phyloP scores from a whole-genome alignment of 805 yeast species.

The Ogataea neopini region DNA sequence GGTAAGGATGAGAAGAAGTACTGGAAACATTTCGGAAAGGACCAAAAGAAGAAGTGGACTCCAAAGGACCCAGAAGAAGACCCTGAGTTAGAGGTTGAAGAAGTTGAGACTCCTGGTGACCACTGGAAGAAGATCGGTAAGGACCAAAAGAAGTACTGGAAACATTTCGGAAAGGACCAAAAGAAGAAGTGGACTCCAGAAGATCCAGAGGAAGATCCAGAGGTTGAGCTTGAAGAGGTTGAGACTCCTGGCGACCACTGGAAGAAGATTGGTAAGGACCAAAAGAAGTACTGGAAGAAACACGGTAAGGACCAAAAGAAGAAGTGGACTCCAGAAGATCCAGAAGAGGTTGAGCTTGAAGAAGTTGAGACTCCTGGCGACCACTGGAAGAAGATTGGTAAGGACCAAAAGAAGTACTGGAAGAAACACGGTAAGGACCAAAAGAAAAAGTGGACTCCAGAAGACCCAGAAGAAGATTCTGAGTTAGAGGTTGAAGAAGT shows the following conservation, averaged over 20 bases:
- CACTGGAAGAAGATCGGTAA: conserved; percentile 28
- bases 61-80: conserved; percentile 20
- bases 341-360: conserved; percentile 9
- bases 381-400: conserved; percentile 26
- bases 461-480: conserved; percentile 13
- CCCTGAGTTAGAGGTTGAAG: conserved; percentile 14
- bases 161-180: conserved; percentile 26
- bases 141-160: conserved; percentile 28
- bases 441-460: conserved; percentile 28
- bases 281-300: conserved; percentile 28
- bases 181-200: conserved; percentile 28
- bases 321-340: conserved; percentile 24
- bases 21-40: conserved; percentile 33
- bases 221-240: conserved; percentile 3
- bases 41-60: conserved; percentile 30
- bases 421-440: conserved; percentile 27
- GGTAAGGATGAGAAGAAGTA: conserved; percentile 28
- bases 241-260: conserved; percentile 23
- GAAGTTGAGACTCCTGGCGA: conserved; percentile 18
- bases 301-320: conserved; percentile 28
- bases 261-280: conserved; percentile 25
- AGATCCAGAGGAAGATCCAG: conserved; percentile 12
- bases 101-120: conserved; percentile 15
- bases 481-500: conserved; percentile 6
- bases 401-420: conserved; percentile 26